These are phyloP conservation scores for Rickenella mellea DNA, from an alignment of 768 basidiomycete species.

Conservation along the genomic window DNA sequence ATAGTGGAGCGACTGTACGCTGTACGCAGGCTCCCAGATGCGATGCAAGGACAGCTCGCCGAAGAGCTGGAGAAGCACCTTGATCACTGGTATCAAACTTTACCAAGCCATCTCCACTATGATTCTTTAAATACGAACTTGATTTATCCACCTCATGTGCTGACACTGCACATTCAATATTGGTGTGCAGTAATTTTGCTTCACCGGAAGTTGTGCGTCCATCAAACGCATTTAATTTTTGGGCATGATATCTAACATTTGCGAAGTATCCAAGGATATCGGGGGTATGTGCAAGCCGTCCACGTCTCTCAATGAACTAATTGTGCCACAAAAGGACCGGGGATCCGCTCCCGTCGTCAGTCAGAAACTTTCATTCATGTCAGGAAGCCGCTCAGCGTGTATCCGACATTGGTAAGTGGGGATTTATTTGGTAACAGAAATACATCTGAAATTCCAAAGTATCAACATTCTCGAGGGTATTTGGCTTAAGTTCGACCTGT, in stretches of 20 bases:
- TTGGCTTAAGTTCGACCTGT: constrained; percentile 31
- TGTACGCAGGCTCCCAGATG: constrained; percentile 38
- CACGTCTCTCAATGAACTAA: too few species aligned
- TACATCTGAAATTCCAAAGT: constrained; percentile 65
- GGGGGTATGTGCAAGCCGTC: too few species aligned
- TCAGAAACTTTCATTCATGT: too few species aligned
- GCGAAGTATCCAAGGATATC: too few species aligned
- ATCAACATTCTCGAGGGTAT: constrained; percentile 32
- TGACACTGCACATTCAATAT: constrained; percentile 66
- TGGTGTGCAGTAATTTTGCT: constrained; percentile 68
- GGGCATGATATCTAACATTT: too few species aligned
- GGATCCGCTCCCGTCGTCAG: too few species aligned
- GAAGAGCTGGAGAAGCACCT: constrained; percentile 54
- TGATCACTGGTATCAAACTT: constrained; percentile 64
- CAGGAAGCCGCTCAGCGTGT: too few species aligned
- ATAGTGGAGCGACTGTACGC: constrained; percentile 66
- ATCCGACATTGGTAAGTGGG: too few species aligned
- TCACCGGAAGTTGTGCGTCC: constrained; percentile 69
- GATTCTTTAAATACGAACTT: constrained; percentile 44
- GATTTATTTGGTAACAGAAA: constrained; percentile 7
- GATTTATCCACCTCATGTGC: constrained; percentile 52
- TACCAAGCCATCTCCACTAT: constrained; percentile 56
- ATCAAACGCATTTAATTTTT: background rate
- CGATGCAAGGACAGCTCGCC: constrained; percentile 40
- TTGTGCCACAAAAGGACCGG: too few species aligned